These are phyloP conservation scores for Plenodomus lindquistii DNA, from an alignment of 2,329 filamentous ascomycete species.

Conservation along the genomic window DNA sequence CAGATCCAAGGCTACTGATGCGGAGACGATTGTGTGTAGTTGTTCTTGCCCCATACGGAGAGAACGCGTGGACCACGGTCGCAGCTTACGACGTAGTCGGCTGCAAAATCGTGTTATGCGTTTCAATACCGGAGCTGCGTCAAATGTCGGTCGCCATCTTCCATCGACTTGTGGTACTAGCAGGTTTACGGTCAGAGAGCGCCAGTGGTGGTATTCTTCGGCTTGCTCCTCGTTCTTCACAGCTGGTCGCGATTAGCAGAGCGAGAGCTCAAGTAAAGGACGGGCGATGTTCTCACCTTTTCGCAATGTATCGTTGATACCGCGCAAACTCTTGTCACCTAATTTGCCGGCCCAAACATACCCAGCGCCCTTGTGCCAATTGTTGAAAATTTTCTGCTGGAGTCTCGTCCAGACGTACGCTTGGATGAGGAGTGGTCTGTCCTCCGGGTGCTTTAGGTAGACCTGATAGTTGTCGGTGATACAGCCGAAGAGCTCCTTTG, in stretches of 20 bases:
- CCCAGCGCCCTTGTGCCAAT: slow-evolving; percentile 39
- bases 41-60: slow-evolving; percentile 37
- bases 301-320: slow-evolving; percentile 42
- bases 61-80: slow-evolving; percentile 37
- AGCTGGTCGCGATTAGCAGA: slow-evolving; percentile 24
- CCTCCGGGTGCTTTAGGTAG: slow-evolving; percentile 37
- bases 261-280: not conserved
- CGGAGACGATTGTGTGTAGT: slow-evolving; percentile 39
- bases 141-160: slow-evolving; percentile 42
- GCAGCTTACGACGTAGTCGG: slow-evolving; percentile 33
- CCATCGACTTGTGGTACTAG: slow-evolving; percentile 44
- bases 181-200: slow-evolving; percentile 40
- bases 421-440: slow-evolving; percentile 43
- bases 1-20: slow-evolving; percentile 42
- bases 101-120: slow-evolving; percentile 38
- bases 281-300: slow-evolving; percentile 32
- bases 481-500: slow-evolving; percentile 38
- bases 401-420: slow-evolving; percentile 41
- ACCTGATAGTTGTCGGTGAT: slow-evolving; percentile 40
- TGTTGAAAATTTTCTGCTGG: slow-evolving; percentile 45
- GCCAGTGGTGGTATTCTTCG: slow-evolving; percentile 43
- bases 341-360: slow-evolving; percentile 45
- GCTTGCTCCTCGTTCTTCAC: slow-evolving; percentile 43
- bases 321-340: slow-evolving; percentile 42
- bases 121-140: slow-evolving; percentile 40